Evolutionary conservation across 805 yeast species (phyloP), one percentile per base, ranked within the genome.

Genomic region (Blastobotrys americana): DNA sequence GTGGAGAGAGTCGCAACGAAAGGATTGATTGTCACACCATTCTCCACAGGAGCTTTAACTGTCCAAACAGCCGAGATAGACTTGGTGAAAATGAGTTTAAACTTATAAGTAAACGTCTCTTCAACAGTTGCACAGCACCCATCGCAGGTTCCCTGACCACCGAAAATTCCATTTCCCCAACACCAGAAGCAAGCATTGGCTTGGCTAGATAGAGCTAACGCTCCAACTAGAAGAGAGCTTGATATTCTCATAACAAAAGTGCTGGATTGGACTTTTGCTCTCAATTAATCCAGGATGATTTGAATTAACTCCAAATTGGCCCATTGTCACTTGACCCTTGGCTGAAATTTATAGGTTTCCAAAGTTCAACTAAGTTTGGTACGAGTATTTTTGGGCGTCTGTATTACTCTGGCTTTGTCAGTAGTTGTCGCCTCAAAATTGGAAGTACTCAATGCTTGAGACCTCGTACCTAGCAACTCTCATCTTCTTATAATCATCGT

Each of bases 111-210:
- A 51, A 56, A 60, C 4, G 51, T 41, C 15, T 50, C 52, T 13
- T 38, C 41, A n/a, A 61, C 56, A 3, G 38, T 44, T 13, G 55
- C 56, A 42, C 65, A 61, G 49, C 65, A 61, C 10, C 64, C 65
- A 10, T 44, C 16, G 45, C 65, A 60, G 8, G 22, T 33, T 36
- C 53, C 55, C 22, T 39, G 42, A 10, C 50, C 46, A 21, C 56
- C 56, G 2, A 36, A 21, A 22, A 43, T 43, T 16, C 56, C 56
- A n/a, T 39, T 10, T 6, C 48, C 39, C 57, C 51, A 46, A n/a
- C 48, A 46, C 58, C 58, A 58, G 43, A 49, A 59, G 47, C 56
- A 51, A 15, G 63, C 52, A 13, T 45, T 35, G 33, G 50, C 35
- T 15, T 40, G 42, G 25, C 21, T 21, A 34, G 46, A n/a, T 18